These are phyloP conservation scores for Phoma sp. DNA, from an alignment of 2,329 filamentous ascomycete species.

Conservation along the genomic window DNA sequence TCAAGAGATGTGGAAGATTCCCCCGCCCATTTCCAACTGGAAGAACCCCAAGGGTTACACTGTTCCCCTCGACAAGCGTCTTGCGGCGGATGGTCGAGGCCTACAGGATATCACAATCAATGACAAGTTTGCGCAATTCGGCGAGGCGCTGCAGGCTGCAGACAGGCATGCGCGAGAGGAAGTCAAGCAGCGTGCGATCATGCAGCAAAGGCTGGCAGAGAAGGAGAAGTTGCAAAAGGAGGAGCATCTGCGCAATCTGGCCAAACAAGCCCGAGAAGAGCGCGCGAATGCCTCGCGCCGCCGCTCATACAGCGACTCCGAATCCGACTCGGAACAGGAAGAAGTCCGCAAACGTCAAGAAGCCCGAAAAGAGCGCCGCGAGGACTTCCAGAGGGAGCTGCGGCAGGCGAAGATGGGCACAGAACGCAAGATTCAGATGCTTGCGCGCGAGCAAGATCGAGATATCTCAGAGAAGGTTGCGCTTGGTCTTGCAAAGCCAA, in stretches of 20 bases:
- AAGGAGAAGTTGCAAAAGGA: constrained; percentile 96
- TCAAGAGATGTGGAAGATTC: constrained; percentile 94
- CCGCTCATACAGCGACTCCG: constrained; percentile 51
- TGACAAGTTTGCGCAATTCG: constrained; percentile 97
- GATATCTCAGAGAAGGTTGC: constrained; percentile 98
- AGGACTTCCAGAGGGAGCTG: constrained; percentile 86
- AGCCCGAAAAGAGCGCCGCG: constrained; percentile 75
- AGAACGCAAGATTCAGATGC: constrained; percentile 87
- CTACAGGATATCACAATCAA: constrained; percentile 95
- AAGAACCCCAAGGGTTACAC: constrained; percentile 99
- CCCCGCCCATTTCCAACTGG: constrained; percentile 94
- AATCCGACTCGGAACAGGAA: constrained; percentile 64
- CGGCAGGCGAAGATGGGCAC: constrained; percentile 95
- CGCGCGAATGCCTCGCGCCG: constrained; percentile 58
- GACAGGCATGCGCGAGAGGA: constrained; percentile 95
- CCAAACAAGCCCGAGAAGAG: constrained; percentile 90
- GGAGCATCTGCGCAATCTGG: constrained; percentile 84
- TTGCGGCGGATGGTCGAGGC: constrained; percentile 90
- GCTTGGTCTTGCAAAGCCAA: constrained; percentile 91
- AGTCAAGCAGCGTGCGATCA: constrained; percentile 86
- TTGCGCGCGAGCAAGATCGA: constrained; percentile 93
- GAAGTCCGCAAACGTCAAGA: constrained; percentile 77
- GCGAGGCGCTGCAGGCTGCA: constrained; percentile 91
- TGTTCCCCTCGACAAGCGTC: constrained; percentile 89
- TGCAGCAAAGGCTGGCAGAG: constrained; percentile 95